Percentiles rank a stretch among this genome's conserved stretches.
These are phyloP conservation scores for Tulasnella sp. DNA, from an alignment of 768 basidiomycete species.

Conservation along the genomic window DNA sequence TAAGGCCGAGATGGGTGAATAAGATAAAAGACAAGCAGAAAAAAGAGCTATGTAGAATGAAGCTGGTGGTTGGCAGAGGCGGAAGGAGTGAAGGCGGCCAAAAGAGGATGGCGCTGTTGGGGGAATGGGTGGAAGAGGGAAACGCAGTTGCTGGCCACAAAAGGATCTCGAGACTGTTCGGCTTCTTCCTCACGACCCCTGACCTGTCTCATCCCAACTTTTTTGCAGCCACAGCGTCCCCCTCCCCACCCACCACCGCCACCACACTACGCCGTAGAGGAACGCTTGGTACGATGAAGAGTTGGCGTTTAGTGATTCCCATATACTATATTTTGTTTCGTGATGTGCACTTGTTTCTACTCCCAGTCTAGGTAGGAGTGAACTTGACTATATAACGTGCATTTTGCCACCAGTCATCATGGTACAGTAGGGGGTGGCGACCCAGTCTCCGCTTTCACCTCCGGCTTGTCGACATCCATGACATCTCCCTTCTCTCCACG, in stretches of 20 bases:
- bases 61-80: neutral
- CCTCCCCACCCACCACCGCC: too few species aligned
- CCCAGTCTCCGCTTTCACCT: neutral
- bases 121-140: neutral
- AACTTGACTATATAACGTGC: neutral
- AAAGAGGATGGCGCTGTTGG: neutral
- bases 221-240: neutral
- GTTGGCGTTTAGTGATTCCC: neutral
- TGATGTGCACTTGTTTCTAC: neutral
- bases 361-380: too few species aligned
- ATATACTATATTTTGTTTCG: too few species aligned
- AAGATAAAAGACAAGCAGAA: neutral
- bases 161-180: neutral
- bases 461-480: slow-evolving; percentile 2
- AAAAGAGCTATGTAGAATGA: neutral
- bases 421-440: neutral
- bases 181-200: slow-evolving; percentile 6
- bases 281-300: neutral
- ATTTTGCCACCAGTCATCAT: neutral
- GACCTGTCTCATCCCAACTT: neutral
- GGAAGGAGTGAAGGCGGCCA: slow-evolving; percentile 1
- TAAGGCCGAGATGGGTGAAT: neutral
- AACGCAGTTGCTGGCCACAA: slow-evolving; percentile 5
- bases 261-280: neutral
- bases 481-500: neutral